Percentiles rank a stretch among this genome's conserved stretches.
Conservation (phyloP, 1,139 yeast genomes). For the Tardiomyces digboiensis region DNA sequence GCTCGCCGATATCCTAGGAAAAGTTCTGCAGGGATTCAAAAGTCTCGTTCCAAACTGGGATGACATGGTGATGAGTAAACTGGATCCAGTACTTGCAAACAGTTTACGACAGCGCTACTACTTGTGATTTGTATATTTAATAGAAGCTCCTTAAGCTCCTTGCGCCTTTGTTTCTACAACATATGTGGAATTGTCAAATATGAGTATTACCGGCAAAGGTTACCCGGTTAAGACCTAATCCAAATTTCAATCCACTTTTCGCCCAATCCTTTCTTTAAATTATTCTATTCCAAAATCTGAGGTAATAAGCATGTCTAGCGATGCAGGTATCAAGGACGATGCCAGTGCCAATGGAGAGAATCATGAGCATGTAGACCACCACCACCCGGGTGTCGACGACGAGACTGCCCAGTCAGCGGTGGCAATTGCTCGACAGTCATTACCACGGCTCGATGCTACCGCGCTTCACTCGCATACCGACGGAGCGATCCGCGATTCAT, state of each 20-base stretch:
- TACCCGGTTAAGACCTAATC: too few species aligned
- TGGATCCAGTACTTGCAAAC: conserved; percentile 14
- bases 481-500: background rate
- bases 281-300: background rate
- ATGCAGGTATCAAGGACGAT: background rate
- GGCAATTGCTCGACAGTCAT: background rate
- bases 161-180: background rate
- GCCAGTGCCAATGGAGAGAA: background rate
- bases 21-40: conserved; percentile 29
- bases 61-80: conserved; percentile 11
- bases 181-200: too few species aligned
- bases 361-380: background rate
- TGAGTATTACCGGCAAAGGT: too few species aligned
- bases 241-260: background rate
- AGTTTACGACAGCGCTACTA: conserved; percentile 8
- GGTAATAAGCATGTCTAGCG: background rate
- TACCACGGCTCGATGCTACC: background rate
- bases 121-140: background rate
- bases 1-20: conserved; percentile 22
- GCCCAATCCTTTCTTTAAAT: background rate
- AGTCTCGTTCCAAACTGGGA: conserved; percentile 25
- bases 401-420: background rate
- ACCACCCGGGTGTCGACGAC: background rate
- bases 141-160: background rate
- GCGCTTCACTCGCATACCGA: background rate